Percentiles rank a stretch among this genome's conserved stretches.
phyloP scores from a whole-genome alignment of 2,329 filamentous ascomycete species.

The Diaporthe ilicicola region DNA sequence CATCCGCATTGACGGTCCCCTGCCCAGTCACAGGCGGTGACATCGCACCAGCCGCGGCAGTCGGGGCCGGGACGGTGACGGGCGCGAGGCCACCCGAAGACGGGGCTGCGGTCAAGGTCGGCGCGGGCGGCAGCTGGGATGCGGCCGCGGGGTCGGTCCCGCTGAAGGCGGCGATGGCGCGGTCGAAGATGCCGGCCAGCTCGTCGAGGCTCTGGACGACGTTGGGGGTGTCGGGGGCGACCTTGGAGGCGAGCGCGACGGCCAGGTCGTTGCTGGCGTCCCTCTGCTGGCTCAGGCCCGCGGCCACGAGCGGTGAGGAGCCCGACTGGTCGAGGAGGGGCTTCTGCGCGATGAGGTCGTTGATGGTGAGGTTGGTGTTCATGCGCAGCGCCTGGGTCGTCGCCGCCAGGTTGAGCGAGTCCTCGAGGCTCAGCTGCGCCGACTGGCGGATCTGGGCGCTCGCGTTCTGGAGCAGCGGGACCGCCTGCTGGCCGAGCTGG shows the following conservation, averaged over 20 bases:
- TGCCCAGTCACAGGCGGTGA: not conserved
- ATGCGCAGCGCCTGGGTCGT: conserved; percentile 18
- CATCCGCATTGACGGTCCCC: conserved; percentile 6
- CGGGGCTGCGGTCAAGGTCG: not conserved
- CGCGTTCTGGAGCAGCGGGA: conserved; percentile 16
- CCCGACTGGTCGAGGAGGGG: not conserved
- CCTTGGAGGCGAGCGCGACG: conserved; percentile 13
- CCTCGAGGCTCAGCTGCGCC: not conserved
- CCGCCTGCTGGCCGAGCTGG: not conserved
- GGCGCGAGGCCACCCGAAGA: conserved; percentile 1
- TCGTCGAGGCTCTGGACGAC: conserved; percentile 1
- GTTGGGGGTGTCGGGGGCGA: conserved; percentile 8
- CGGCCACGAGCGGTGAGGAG: not conserved
- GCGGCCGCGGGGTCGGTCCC: not conserved
- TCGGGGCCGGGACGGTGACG: not conserved
- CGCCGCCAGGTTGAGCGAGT: conserved; percentile 7
- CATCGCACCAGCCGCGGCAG: not conserved
- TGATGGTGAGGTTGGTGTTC: conserved; percentile 26
- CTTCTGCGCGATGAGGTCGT: conserved; percentile 26
- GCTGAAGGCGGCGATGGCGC: conserved; percentile 7
- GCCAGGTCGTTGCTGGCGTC: conserved; percentile 9
- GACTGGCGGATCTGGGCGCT: conserved; percentile 17
- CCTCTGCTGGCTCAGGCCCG: not conserved
- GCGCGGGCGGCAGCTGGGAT: not conserved
- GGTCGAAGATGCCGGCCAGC: conserved; percentile 2